Evolutionary conservation across 2,329 filamentous ascomycete species (phyloP).

Genomic region (Pseudocercospora cruenta): DNA sequence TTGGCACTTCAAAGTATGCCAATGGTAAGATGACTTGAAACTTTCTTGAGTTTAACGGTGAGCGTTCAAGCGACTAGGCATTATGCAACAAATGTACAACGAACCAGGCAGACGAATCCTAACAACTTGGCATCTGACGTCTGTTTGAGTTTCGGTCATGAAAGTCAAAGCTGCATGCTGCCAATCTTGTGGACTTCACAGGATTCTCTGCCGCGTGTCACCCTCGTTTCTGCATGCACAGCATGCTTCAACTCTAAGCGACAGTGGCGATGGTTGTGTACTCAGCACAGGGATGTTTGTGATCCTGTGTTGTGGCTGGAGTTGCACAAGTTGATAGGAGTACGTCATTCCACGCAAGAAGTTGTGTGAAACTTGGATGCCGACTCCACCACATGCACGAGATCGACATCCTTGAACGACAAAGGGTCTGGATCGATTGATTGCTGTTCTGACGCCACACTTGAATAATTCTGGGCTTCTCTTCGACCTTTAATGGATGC

Average conservation of each 20-base stretch:
- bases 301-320: neutral
- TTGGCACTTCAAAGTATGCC: constrained; percentile 36
- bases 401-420: constrained; percentile 1
- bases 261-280: constrained; percentile 4
- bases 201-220: neutral
- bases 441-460: neutral
- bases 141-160: constrained; percentile 1
- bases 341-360: constrained; percentile 18
- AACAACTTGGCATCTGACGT: constrained; percentile 2
- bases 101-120: neutral
- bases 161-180: constrained; percentile 5
- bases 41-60: neutral
- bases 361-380: constrained; percentile 19
- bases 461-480: neutral
- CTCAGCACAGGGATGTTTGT: neutral
- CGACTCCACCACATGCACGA: constrained; percentile 13
- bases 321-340: neutral
- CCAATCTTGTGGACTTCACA: neutral
- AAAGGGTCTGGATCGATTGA: constrained; percentile 15
- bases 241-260: neutral
- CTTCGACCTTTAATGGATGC: neutral
- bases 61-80: neutral
- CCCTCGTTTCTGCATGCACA: neutral
- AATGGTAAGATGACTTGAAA: constrained; percentile 22
- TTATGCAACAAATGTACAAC: neutral